Conservation (phyloP, 768 basidiomycete genomes). For the Sistotremastrum suecicum region DNA sequence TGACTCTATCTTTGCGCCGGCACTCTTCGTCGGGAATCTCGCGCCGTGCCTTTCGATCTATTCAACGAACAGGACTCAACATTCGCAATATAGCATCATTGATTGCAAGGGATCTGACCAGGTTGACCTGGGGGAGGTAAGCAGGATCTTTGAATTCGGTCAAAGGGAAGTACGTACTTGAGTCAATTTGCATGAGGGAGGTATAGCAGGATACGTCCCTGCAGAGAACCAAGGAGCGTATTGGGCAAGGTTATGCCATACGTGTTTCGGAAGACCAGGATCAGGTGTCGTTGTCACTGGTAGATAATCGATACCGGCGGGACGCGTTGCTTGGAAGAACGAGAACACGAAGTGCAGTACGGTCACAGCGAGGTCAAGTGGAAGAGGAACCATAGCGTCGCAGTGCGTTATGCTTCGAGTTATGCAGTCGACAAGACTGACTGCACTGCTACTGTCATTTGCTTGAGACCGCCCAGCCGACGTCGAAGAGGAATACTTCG, state of each 20-base stretch:
- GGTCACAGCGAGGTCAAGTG: too few species aligned
- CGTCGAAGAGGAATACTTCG: too few species aligned
- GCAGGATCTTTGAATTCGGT: background rate
- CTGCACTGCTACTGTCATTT: too few species aligned
- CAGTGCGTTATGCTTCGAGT: too few species aligned
- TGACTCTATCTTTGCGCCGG: slow-evolving; percentile 25
- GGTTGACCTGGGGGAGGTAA: slow-evolving; percentile 32
- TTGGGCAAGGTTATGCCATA: slow-evolving; percentile 30
- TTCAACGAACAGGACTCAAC: background rate
- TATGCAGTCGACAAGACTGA: too few species aligned
- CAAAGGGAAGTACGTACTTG: slow-evolving; percentile 28
- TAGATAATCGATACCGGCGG: too few species aligned
- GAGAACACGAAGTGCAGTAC: too few species aligned
- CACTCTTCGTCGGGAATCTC: slow-evolving; percentile 51
- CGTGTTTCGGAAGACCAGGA: too few species aligned
- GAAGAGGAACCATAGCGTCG: too few species aligned
- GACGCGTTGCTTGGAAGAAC: too few species aligned
- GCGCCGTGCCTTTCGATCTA: slow-evolving; percentile 76
- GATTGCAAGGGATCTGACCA: slow-evolving; percentile 26
- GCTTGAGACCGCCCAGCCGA: too few species aligned
- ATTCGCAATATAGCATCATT: background rate
- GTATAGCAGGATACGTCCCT: slow-evolving; percentile 30
- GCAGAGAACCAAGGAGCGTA: slow-evolving; percentile 48
- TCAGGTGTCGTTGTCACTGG: too few species aligned
- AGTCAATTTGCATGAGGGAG: slow-evolving; percentile 34